Conservation (phyloP, 768 basidiomycete genomes). For the Pleurotus djamor region DNA sequence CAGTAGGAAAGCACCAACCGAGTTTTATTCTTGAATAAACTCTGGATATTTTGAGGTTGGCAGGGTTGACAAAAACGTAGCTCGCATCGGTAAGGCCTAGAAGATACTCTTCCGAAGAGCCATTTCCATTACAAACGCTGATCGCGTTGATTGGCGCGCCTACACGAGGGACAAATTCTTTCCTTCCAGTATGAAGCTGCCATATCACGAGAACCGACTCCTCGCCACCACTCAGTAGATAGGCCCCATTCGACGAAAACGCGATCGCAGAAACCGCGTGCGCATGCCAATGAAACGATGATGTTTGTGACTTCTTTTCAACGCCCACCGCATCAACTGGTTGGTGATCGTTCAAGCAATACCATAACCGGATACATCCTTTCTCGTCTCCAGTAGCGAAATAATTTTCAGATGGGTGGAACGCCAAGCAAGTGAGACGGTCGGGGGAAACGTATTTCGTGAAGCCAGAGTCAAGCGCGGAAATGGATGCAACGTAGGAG, state of each 20-base stretch:
- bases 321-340: slow-evolving; percentile 52
- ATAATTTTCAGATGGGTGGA: slow-evolving; percentile 88
- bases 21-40: slow-evolving; percentile 77
- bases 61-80: slow-evolving; percentile 70
- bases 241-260: slow-evolving; percentile 90
- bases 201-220: slow-evolving; percentile 97
- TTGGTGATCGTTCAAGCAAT: slow-evolving; percentile 72
- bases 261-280: slow-evolving; percentile 86
- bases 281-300: slow-evolving; percentile 94
- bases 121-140: slow-evolving; percentile 47
- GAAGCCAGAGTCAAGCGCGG: slow-evolving; percentile 62
- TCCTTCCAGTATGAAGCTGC: slow-evolving; percentile 87
- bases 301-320: slow-evolving; percentile 81
- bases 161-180: slow-evolving; percentile 90
- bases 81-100: slow-evolving; percentile 82
- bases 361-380: slow-evolving; percentile 89
- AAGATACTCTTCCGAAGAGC: slow-evolving; percentile 82
- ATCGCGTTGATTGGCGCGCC: slow-evolving; percentile 83
- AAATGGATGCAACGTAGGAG: slow-evolving; percentile 67
- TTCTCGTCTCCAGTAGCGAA: slow-evolving; percentile 92
- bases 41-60: slow-evolving; percentile 68
- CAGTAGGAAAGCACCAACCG: slow-evolving; percentile 38
- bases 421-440: slow-evolving; percentile 76
- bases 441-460: slow-evolving; percentile 85
- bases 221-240: slow-evolving; percentile 91